Evolutionary conservation across 148 eudicot genomes (phyloP).

Genomic region (Vaccinium darrowii): DNA sequence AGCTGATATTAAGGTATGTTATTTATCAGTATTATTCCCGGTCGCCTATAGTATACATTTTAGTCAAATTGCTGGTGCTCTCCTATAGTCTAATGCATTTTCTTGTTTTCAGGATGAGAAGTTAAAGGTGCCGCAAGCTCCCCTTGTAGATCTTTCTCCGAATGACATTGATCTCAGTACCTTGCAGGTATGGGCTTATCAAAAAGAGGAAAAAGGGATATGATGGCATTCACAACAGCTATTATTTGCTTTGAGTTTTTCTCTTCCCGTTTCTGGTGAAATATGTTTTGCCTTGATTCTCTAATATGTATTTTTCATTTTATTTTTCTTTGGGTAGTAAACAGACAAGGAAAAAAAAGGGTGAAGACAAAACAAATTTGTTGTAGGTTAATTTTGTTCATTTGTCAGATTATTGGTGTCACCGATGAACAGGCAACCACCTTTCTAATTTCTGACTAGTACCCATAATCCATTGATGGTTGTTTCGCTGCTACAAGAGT

Average conservation of each 20-base stretch:
- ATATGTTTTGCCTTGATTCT: neutral
- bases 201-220: conserved; percentile 26
- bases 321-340: neutral
- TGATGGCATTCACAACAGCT: conserved; percentile 30
- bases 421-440: neutral
- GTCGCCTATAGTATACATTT: neutral
- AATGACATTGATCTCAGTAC: neutral
- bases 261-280: neutral
- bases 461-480: neutral
- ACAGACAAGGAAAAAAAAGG: neutral
- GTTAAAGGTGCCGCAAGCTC: conserved; percentile 26
- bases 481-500: neutral
- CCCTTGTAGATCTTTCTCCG: neutral
- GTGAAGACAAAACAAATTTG: neutral
- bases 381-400: neutral
- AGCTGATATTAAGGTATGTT: conserved; percentile 41
- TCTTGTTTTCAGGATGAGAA: conserved; percentile 29
- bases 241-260: neutral
- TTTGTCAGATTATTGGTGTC: neutral
- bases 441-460: neutral
- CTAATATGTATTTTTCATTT: neutral
- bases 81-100: conserved; percentile 4
- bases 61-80: conserved; percentile 6
- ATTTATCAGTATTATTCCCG: neutral
- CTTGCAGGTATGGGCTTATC: neutral